Evolutionary conservation across 2,329 filamentous ascomycete genomes (phyloP), one percentile per base, ranked within the genome.

Genomic region (Colletotrichum liaoningense): DNA sequence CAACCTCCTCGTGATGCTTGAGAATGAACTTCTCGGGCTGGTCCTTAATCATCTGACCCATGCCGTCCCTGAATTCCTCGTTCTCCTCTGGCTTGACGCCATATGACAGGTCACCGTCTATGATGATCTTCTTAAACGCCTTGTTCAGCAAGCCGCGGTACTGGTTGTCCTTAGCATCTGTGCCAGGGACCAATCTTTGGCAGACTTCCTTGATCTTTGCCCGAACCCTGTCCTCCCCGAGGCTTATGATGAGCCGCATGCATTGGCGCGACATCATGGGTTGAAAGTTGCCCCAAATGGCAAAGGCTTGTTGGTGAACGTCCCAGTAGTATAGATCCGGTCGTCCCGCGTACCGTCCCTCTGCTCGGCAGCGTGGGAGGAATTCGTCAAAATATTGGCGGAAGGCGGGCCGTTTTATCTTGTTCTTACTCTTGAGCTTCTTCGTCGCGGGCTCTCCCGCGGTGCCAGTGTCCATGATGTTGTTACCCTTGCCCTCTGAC

Each of bases 361-460:
- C 71, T 1, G 81, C 81, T 1, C 85, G 83, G 71, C 88, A 88
- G 2, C 77, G 78, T 0, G 91, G 90, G n/a, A 93, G 80, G 74
- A 90, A 95, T 5, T 91, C 88, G 1, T 92, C 85, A 5, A 92
- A 79, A 87, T 93, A 95, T 6, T 80, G 79, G 2, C 84, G 83
- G 78, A 91, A 95, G 33, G 91, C 85, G 0, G 87, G 86, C 0
- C 93, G 87, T 54, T 85, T 84, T 0, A 76, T 79, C 82, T 90
- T 86, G 75, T 94, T 91, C 68, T 89, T 90, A 26, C 85, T 76
- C 46, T 86, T 89, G 70, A 88, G 79, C 55, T 60, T 33, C 24
- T 60, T 71, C 24, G 28, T 33, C 78, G 75, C 71, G 72, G 33
- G 78, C 67, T 33, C 67, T 60, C 11, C 24, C 2, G 11, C 16